Evolutionary conservation across 2,329 filamentous ascomycete species (phyloP), one percentile per base, ranked within the genome.

Genomic region (Neonectria faginata): DNA sequence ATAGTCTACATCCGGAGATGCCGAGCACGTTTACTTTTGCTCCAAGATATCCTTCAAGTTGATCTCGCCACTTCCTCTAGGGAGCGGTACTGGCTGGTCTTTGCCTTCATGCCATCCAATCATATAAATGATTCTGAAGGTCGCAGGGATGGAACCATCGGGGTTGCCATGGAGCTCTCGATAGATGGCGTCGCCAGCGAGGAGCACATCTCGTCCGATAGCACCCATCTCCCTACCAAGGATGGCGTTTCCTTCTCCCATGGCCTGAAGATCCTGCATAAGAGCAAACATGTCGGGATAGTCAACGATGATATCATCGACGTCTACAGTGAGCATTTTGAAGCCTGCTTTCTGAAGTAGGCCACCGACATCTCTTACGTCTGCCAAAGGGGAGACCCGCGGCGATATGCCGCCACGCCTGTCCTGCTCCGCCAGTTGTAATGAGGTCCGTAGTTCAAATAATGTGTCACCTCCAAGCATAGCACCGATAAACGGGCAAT

Each of bases 391-490:
- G 4, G 93, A 97, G 25, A 97, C 91, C 75, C 95, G 94, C 2
- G 94, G 94, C 7, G 92, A 92, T 53, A 99, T 92, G 29, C 96
- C 96, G n/a, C 96, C 96, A 20, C 92, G 86, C 16, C 95, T 87
- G 75, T 99, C 96, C 73, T 93, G 88, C 78, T 97, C 94, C 3
- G 96, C 95, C 3, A 99, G 86, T 80, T 99, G 96, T 14, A 99
- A 84, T 36, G 94, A 96, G 0, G 95, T 97, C 36, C 96, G 92
- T 58, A 99, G 86, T 83, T 99, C 96, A 76, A 91, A 99, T 1
- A 99, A 85, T 8, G 92, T 95, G 78, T 99, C 96, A 0, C 96
- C 96, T 60, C 96, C 96, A 65, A 97, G 90, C 94, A 99, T 99
- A 70, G 95, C 95, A 14, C 92, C 95, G 51, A 99, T 90, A 76